Conservation (phyloP, 495 filamentous ascomycete species). For the Chaetomium cochliodes region DNA sequence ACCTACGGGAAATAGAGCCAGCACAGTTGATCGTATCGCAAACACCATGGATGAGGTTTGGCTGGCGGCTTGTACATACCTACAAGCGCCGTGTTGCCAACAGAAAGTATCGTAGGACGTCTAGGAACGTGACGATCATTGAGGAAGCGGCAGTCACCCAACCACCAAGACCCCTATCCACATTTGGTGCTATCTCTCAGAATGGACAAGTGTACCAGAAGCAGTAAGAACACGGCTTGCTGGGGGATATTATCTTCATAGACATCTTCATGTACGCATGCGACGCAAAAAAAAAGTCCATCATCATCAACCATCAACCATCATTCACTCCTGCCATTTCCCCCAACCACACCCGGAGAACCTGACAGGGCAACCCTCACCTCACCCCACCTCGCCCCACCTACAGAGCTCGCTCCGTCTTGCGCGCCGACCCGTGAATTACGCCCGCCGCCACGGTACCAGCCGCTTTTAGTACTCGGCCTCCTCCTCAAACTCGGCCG, state of each 20-base stretch:
- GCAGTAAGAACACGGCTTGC: conserved; percentile 19
- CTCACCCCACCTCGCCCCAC: neutral
- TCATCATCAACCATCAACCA: neutral
- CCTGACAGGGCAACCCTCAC: neutral
- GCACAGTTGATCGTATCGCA: too few relatives aligned
- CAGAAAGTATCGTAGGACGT: neutral
- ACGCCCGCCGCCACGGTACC: conserved; percentile 5
- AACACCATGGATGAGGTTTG: too few relatives aligned
- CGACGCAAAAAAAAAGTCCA: conserved; percentile 6
- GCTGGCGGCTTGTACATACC: too few relatives aligned
- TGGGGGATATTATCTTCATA: conserved; percentile 19
- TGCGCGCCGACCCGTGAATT: conserved; percentile 12
- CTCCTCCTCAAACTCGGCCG: conserved; percentile 57
- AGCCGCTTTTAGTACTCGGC: conserved; percentile 63
- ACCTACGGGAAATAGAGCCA: neutral
- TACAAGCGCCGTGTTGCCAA: neutral
- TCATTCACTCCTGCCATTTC: neutral
- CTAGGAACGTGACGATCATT: neutral
- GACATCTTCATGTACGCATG: neutral
- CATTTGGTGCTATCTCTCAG: conserved; percentile 16
- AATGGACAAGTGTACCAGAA: conserved; percentile 8
- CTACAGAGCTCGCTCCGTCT: neutral
- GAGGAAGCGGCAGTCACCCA: neutral
- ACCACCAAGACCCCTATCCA: conserved; percentile 16
- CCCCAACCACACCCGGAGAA: too few relatives aligned